Percentiles rank a stretch among this genome's conserved stretches.
Conservation (phyloP, 1,284 basidiomycete genomes). For the Anthracocystis walkeri region DNA sequence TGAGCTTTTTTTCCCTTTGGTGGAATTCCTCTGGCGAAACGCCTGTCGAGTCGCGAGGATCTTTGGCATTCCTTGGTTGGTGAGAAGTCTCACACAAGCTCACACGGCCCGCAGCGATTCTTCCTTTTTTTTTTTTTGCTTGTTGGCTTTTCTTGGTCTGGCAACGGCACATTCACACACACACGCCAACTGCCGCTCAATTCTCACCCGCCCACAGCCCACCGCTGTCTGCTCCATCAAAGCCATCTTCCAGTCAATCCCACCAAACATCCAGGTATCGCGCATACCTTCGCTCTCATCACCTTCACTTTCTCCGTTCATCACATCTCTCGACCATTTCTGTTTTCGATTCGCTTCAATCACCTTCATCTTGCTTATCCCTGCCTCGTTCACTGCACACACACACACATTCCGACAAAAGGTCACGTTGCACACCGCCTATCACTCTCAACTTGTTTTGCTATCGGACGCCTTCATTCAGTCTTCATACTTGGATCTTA, state of each 20-base stretch:
- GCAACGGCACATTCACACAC: neutral
- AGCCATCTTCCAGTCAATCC: neutral
- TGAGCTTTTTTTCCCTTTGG: neutral
- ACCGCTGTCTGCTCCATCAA: neutral
- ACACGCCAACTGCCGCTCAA: neutral
- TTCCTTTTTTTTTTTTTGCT: neutral
- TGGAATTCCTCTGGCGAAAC: neutral
- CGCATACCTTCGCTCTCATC: neutral
- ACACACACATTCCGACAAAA: neutral
- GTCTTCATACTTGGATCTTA: neutral
- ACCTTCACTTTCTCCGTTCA: neutral
- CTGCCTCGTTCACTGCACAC: neutral
- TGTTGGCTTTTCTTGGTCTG: neutral
- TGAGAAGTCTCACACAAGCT: neutral
- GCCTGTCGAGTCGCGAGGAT: neutral
- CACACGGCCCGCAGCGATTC: constrained; percentile 4
- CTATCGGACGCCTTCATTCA: neutral
- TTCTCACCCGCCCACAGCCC: neutral
- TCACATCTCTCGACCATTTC: neutral
- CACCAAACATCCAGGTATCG: constrained; percentile 1
- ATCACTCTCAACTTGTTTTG: neutral
- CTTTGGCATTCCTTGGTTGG: constrained; percentile 7
- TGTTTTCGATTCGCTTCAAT: neutral
- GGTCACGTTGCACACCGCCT: neutral
- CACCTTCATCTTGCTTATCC: neutral